Percentiles rank a stretch among this genome's conserved stretches.
Evolutionary conservation across 257 asterid species (phyloP).

Genomic region (Lavandula angustifolia): DNA sequence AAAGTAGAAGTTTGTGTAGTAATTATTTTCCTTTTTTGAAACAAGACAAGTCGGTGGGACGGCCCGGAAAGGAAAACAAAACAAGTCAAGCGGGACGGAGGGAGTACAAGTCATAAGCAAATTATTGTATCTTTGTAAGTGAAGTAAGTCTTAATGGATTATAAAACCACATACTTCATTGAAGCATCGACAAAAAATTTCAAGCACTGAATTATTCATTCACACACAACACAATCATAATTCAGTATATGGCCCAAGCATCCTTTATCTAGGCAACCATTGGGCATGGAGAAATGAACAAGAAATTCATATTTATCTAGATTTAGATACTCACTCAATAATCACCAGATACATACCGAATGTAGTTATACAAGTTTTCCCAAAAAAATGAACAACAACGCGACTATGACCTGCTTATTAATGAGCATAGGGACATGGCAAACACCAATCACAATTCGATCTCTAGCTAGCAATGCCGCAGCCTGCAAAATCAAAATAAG

Average conservation of each 20-base stretch:
- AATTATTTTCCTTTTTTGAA: too few species aligned
- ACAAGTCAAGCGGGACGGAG: too few species aligned
- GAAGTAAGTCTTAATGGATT: neutral
- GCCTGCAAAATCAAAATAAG: conserved; percentile 46
- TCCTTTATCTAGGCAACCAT: too few species aligned
- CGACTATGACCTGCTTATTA: conserved; percentile 60
- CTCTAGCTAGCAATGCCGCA: conserved; percentile 63
- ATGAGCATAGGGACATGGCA: conserved; percentile 89
- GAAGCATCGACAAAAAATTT: too few species aligned
- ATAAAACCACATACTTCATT: too few species aligned
- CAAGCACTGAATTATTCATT: too few species aligned
- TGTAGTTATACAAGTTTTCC: neutral
- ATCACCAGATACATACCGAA: neutral
- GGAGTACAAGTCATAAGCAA: neutral
- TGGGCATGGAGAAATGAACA: too few species aligned
- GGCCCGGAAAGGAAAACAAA: too few species aligned
- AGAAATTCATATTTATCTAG: neutral
- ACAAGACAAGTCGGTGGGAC: too few species aligned
- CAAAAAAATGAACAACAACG: neutral
- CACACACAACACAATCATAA: too few species aligned
- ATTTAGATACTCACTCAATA: neutral
- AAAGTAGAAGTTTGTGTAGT: too few species aligned
- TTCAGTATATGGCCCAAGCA: too few species aligned
- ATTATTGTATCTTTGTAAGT: neutral
- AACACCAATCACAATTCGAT: conserved; percentile 79